Conservation (phyloP, 176 grass and related monocot species). For the Eremochloa ophiuroides region DNA sequence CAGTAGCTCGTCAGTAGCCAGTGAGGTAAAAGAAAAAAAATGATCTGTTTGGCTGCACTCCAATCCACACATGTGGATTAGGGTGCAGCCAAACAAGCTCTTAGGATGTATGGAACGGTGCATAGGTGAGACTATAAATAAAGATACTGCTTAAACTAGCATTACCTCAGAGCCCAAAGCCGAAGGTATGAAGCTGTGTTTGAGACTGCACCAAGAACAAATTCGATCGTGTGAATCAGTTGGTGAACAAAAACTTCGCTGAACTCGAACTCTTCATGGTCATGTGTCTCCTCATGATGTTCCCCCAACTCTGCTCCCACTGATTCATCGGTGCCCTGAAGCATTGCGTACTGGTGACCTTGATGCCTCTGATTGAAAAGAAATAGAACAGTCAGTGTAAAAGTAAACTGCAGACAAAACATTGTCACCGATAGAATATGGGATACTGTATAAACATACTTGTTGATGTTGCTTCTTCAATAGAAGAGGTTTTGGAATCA, state of each 20-base stretch:
- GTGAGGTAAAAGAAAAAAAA: neutral
- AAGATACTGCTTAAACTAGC: neutral
- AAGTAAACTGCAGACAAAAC: conserved; percentile 21
- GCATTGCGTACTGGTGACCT: conserved; percentile 57
- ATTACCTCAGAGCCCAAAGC: conserved; percentile 94
- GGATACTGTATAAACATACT: conserved; percentile 33
- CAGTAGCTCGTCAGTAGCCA: conserved; percentile 13
- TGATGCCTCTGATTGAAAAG: conserved; percentile 66
- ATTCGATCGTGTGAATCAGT: conserved; percentile 95
- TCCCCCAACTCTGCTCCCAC: conserved; percentile 54
- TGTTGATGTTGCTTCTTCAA: conserved; percentile 75
- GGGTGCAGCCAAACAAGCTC: neutral
- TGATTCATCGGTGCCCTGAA: conserved; percentile 62
- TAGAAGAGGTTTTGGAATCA: conserved; percentile 86
- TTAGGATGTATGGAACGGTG: neutral
- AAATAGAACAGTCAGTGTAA: conserved; percentile 29
- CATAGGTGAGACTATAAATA: neutral
- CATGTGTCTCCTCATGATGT: conserved; percentile 47
- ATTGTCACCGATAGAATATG: neutral
- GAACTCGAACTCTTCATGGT: conserved; percentile 87
- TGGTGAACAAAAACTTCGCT: conserved; percentile 94
- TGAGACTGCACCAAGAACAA: conserved; percentile 94
- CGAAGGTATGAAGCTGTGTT: conserved; percentile 98
- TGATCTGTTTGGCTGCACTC: neutral
- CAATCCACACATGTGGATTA: neutral